Conservation (phyloP, 305 asterid genomes). For the Stenogyne calaminthoides region DNA sequence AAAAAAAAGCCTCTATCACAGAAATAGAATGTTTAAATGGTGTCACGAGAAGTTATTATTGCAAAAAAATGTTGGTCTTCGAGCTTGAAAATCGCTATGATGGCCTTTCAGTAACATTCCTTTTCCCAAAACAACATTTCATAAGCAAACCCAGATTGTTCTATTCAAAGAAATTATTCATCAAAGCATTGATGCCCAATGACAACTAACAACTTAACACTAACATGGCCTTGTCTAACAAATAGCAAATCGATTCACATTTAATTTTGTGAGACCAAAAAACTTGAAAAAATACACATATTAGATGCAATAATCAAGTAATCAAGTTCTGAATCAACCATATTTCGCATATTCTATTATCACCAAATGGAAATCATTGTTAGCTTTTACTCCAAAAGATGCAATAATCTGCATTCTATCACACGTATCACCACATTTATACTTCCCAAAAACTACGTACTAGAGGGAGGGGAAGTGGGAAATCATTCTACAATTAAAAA, state of each 20-base stretch:
- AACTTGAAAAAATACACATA: neutral
- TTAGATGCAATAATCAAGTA: neutral
- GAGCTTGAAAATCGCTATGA: neutral
- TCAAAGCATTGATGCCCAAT: neutral
- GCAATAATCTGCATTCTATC: conserved; percentile 7
- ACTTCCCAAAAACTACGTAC: neutral
- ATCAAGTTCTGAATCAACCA: neutral
- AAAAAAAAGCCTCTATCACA: neutral
- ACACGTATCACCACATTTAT: neutral
- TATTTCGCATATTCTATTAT: conserved; percentile 1
- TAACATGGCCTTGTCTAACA: neutral
- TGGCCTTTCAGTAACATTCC: neutral
- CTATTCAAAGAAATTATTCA: conserved; percentile 4
- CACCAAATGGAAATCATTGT: neutral
- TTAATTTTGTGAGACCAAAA: neutral
- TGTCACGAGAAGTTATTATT: conserved; percentile 1
- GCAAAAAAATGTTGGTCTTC: neutral
- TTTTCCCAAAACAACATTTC: neutral
- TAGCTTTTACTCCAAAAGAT: neutral
- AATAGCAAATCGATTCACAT: neutral
- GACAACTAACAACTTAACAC: neutral
- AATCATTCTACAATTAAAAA: neutral
- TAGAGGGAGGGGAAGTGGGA: neutral
- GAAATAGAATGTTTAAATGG: conserved; percentile 7
- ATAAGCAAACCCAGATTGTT: neutral